Evolutionary conservation across 352 stramenopile species (phyloP), one percentile per base, ranked within the genome.

Genomic region (Labyrinthula sp.): DNA sequence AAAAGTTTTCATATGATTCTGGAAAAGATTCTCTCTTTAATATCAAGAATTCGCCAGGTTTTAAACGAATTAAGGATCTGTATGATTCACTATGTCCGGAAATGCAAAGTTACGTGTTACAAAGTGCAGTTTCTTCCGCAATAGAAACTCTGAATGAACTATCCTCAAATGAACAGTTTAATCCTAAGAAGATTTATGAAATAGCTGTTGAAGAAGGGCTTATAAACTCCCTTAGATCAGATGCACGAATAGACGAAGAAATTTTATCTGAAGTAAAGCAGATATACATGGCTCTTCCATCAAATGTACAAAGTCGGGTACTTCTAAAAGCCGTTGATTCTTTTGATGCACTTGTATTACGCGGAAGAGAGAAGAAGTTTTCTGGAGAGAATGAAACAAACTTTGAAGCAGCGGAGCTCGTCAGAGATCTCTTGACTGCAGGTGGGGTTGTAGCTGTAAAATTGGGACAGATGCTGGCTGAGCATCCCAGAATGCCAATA

Each of bases 201-300:
- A 22, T 31, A 10, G 43, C 43, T 10, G 47, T 52, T 18, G 43
- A 52, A 25, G 47, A 52, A 14, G 43, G 47, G n/a, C 43, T 52
- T n/a, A 52, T 52, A 15, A 35, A 35, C 10, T 35, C 43, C 6
- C 34, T 52, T 31, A 31, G 43, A 12, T 25, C 31, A 15, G 43
- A 52, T 35, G 43, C 43, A 12, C 43, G 43, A 18, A 52, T 52
- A 31, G 36, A 31, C 2, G 43, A 52, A 35, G 43, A 52, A n/a
- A 52, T 52, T 3, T 28, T 52, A 9, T 12, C 12, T 6, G 43
- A 52, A 28, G 43, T 52, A 7, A 52, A 54, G 3, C 12, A 15
- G 15, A 52, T 52, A 31, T 52, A 45, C 35, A 17, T 52, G 2
- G 43, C 43, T 28, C 40, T 52, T 31, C 43, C 43, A 4, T 6